Evolutionary conservation across 495 filamentous ascomycete genomes (phyloP).

Genomic region (Hypoxylon trugodes): DNA sequence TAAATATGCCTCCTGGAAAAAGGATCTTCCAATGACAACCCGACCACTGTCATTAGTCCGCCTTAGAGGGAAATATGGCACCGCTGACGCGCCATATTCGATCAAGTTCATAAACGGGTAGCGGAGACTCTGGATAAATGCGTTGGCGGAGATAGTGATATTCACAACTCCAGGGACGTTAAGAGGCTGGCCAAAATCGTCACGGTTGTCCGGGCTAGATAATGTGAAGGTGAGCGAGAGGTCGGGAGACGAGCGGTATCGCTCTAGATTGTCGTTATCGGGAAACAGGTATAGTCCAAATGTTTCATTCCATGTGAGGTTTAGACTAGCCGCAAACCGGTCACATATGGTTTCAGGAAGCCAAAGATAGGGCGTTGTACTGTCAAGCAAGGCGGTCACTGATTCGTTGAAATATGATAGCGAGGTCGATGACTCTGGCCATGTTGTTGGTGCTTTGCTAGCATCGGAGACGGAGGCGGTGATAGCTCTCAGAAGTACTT

Average conservation of each 20-base stretch:
- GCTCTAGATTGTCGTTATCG: slow-evolving; percentile 41
- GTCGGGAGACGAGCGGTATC: slow-evolving; percentile 52
- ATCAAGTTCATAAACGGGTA: slow-evolving; percentile 63
- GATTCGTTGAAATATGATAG: slow-evolving; percentile 57
- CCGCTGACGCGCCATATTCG: slow-evolving; percentile 50
- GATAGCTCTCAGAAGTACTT: slow-evolving; percentile 64
- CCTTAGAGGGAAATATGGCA: slow-evolving; percentile 70
- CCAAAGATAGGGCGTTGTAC: slow-evolving; percentile 73
- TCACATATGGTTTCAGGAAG: slow-evolving; percentile 69
- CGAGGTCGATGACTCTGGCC: slow-evolving; percentile 47
- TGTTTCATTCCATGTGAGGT: slow-evolving; percentile 64
- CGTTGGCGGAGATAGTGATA: slow-evolving; percentile 68
- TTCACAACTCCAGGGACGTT: slow-evolving; percentile 61
- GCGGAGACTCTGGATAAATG: slow-evolving; percentile 67
- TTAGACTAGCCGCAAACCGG: slow-evolving; percentile 66
- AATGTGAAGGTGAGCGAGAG: slow-evolving; percentile 69
- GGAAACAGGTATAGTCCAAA: slow-evolving; percentile 54
- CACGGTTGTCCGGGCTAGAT: slow-evolving; percentile 57
- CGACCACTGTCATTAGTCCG: slow-evolving; percentile 59
- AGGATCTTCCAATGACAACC: slow-evolving; percentile 71
- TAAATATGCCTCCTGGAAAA: slow-evolving; percentile 76
- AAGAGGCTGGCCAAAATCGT: slow-evolving; percentile 53
- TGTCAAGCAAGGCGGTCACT: slow-evolving; percentile 67
- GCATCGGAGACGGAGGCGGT: slow-evolving; percentile 55
- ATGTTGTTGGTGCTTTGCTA: slow-evolving; percentile 50